Percentiles rank a stretch among this genome's conserved stretches.
phyloP scores from a whole-genome alignment of 306 rosid species.

The Casuarina glauca region DNA sequence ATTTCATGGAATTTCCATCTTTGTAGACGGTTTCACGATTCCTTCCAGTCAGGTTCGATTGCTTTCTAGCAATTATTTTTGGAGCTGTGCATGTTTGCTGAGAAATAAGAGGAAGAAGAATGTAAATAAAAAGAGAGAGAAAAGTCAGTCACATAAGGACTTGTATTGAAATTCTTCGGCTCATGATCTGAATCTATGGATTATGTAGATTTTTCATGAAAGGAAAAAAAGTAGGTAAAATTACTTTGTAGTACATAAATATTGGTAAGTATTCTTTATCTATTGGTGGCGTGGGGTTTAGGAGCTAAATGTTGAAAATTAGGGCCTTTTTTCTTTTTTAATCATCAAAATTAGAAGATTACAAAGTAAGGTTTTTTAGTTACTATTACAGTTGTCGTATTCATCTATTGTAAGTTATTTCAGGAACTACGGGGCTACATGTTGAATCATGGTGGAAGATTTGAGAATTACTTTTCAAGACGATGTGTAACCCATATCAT shows the following conservation, averaged over 20 bases:
- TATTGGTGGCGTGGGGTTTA: background rate
- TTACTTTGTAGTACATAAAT: background rate
- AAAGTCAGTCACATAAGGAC: background rate
- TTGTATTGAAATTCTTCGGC: background rate
- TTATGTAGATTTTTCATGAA: background rate
- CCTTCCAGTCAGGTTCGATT: slow-evolving; percentile 77
- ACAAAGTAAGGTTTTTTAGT: background rate
- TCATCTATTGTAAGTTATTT: slow-evolving; percentile 24
- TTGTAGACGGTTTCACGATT: slow-evolving; percentile 89
- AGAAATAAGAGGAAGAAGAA: background rate
- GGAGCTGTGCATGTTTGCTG: slow-evolving; percentile 11
- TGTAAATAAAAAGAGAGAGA: background rate
- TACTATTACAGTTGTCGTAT: slow-evolving; percentile 8
- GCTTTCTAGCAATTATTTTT: slow-evolving; percentile 1
- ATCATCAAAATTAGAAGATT: background rate
- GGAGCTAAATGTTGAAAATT: background rate
- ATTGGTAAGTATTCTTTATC: background rate
- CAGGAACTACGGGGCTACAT: slow-evolving; percentile 85
- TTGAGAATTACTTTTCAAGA: slow-evolving; percentile 89
- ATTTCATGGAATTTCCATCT: slow-evolving; percentile 75
- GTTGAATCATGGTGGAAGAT: slow-evolving; percentile 78
- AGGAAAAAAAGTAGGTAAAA: background rate
- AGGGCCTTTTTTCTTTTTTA: background rate
- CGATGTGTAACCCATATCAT: slow-evolving; percentile 79
- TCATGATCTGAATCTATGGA: background rate